Percentiles rank a stretch among this genome's conserved stretches.
Conservation (phyloP, 495 filamentous ascomycete genomes). For the Aspergillus asperescens region DNA sequence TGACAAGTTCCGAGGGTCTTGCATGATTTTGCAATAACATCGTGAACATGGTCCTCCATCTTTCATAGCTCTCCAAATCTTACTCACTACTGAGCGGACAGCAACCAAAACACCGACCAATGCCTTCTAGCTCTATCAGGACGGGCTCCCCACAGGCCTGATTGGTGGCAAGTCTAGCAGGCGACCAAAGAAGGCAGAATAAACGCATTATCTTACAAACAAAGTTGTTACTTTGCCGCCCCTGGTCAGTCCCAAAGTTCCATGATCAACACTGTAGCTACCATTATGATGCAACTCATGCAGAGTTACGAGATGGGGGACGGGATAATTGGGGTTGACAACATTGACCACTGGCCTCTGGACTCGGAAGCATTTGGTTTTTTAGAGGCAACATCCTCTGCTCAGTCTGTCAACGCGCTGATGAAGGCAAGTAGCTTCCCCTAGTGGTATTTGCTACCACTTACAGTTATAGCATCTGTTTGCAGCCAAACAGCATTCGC, state of each 20-base stretch:
- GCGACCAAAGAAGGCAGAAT: background rate
- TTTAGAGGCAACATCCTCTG: background rate
- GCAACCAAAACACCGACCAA: too few relatives aligned
- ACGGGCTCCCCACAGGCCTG: background rate
- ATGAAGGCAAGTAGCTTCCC: background rate
- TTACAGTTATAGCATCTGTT: background rate
- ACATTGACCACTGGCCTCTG: background rate
- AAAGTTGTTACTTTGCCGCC: background rate
- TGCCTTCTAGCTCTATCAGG: too few relatives aligned
- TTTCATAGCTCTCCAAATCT: too few relatives aligned
- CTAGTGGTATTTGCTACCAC: background rate
- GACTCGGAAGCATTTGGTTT: background rate
- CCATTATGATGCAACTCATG: background rate
- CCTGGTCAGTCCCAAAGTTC: background rate
- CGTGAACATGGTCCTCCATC: too few relatives aligned
- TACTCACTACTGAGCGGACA: too few relatives aligned
- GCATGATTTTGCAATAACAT: too few relatives aligned
- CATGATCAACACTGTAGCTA: background rate
- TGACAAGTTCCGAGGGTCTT: too few relatives aligned
- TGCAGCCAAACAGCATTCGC: background rate
- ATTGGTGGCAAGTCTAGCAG: background rate
- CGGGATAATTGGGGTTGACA: background rate
- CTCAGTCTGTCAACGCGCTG: background rate
- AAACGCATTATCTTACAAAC: background rate
- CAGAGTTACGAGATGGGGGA: background rate